Evolutionary conservation across 495 filamentous ascomycete genomes (phyloP).

Genomic region (Penicillium soppii): DNA sequence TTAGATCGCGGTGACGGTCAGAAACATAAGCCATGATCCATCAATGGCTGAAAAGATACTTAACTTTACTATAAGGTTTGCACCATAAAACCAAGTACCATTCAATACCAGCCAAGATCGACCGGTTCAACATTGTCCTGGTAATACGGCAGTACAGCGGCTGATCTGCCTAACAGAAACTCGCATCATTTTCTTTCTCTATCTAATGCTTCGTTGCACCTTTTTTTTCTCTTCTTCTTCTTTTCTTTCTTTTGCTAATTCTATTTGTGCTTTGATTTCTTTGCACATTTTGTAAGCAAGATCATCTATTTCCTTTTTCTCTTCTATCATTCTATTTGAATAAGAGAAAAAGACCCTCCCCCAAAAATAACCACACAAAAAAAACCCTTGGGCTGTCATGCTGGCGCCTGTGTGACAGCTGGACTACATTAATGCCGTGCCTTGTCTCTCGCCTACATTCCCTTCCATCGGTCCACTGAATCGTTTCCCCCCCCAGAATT

Average conservation of each 20-base stretch:
- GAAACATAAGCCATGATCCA: not conserved
- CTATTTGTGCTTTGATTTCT: conserved; percentile 7
- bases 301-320: conserved; percentile 13
- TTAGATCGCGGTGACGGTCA: conserved; percentile 9
- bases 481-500: conserved; percentile 29
- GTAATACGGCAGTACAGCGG: conserved; percentile 19
- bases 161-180: conserved; percentile 17
- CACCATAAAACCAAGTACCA: not conserved
- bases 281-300: conserved; percentile 19
- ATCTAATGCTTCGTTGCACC: conserved; percentile 22
- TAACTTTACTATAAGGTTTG: not conserved
- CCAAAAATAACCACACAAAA: conserved; percentile 12
- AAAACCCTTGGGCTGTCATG: conserved; percentile 36
- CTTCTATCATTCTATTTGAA: conserved; percentile 18
- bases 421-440: conserved; percentile 43
- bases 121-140: not conserved
- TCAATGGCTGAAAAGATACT: conserved; percentile 4
- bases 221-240: conserved; percentile 9
- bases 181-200: conserved; percentile 23
- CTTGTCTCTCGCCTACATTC: conserved; percentile 44
- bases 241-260: not conserved
- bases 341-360: no score
- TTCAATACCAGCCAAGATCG: not conserved
- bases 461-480: conserved; percentile 41
- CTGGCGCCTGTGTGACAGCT: conserved; percentile 47